Conservation (phyloP, 352 stramenopile species). For the Phytophthora capsici region DNA sequence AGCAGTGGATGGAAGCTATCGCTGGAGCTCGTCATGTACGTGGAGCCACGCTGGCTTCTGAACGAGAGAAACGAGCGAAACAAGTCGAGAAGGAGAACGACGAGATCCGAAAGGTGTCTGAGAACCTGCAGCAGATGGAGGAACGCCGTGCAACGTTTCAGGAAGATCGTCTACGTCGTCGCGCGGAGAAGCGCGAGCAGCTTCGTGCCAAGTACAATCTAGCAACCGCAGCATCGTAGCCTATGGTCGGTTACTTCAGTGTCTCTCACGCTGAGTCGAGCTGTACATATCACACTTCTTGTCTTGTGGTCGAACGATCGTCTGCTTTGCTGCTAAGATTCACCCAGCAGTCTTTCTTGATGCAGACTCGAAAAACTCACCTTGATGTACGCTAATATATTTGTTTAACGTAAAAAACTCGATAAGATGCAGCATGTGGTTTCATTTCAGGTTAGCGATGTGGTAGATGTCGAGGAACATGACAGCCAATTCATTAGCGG, state of each 20-base stretch:
- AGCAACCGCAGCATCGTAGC: conserved; percentile 41
- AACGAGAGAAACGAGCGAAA: conserved; percentile 64
- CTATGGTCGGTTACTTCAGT: conserved; percentile 19
- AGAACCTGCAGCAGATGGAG: conserved; percentile 58
- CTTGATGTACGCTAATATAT: not conserved
- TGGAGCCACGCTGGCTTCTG: conserved; percentile 44
- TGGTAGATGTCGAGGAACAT: not conserved
- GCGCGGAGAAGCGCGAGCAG: conserved; percentile 65
- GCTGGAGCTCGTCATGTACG: conserved; percentile 53
- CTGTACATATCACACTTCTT: conserved; percentile 35
- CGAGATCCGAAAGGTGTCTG: conserved; percentile 59
- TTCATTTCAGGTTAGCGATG: conserved; percentile 13
- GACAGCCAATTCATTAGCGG: not conserved
- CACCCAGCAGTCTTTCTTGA: not conserved
- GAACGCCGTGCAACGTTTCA: conserved; percentile 72
- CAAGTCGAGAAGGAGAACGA: conserved; percentile 65
- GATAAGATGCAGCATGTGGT: conserved; percentile 15
- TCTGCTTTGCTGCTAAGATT: not conserved
- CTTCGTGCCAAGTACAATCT: conserved; percentile 79
- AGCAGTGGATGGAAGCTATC: conserved; percentile 72
- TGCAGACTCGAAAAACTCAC: not conserved
- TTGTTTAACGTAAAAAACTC: conserved; percentile 2
- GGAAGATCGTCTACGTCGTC: conserved; percentile 64
- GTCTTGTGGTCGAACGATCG: not conserved
- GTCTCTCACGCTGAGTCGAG: conserved; percentile 7